Evolutionary conservation across 2,329 filamentous ascomycete genomes (phyloP).

Genomic region (Rutstroemia sp.): DNA sequence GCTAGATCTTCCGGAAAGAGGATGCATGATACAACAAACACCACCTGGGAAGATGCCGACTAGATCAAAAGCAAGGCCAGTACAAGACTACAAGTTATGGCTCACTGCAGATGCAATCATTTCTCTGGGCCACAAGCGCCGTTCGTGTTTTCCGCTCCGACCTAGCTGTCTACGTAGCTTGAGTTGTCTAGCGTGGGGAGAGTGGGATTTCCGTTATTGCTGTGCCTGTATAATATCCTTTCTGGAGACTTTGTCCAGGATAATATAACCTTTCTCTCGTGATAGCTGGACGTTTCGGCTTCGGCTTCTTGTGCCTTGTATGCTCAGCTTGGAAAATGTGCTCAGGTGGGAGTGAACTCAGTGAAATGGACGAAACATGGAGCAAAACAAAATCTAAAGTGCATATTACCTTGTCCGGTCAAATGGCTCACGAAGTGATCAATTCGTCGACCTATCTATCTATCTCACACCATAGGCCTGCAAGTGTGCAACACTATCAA

Average conservation of each 20-base stretch:
- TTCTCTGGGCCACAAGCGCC: slow-evolving; percentile 3
- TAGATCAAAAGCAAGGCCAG: background rate
- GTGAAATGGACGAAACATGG: background rate
- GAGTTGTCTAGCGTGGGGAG: slow-evolving; percentile 6
- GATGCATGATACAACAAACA: background rate
- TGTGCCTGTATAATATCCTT: background rate
- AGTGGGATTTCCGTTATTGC: background rate
- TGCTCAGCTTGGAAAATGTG: slow-evolving; percentile 4
- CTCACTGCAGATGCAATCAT: slow-evolving; percentile 2
- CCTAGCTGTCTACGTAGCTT: background rate
- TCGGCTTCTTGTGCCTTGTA: background rate
- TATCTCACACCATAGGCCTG: slow-evolving; percentile 4
- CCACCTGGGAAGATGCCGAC: background rate
- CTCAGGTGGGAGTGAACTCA: background rate
- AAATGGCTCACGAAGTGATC: slow-evolving; percentile 7
- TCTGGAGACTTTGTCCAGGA: slow-evolving; percentile 4
- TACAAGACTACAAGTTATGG: slow-evolving; percentile 1
- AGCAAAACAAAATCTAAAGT: background rate
- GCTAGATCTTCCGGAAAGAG: background rate
- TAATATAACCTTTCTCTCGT: background rate
- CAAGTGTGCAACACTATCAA: slow-evolving; percentile 3
- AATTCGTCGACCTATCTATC: background rate
- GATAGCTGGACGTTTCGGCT: background rate
- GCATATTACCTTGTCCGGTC: slow-evolving; percentile 2
- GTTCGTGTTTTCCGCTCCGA: background rate